These are phyloP conservation scores for Phlebiopsis gigantea DNA, from an alignment of 768 basidiomycete species.

Conservation along the genomic window DNA sequence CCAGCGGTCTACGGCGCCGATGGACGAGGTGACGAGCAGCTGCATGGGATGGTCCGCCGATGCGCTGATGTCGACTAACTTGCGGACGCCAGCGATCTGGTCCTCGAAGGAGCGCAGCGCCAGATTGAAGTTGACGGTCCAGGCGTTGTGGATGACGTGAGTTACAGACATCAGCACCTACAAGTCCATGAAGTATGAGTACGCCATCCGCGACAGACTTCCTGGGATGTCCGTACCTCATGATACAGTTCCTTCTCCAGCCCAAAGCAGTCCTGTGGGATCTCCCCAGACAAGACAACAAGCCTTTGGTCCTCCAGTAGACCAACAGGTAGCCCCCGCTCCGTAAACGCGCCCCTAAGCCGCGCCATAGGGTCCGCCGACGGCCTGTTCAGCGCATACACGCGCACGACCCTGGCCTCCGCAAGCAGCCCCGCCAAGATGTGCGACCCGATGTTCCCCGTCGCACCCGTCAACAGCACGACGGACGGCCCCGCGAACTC, in stretches of 20 bases:
- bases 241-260: constrained; percentile 10
- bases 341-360: constrained; percentile 13
- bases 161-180: not conserved
- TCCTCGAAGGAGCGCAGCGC: constrained; percentile 25
- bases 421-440: constrained; percentile 16
- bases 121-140: constrained; percentile 35
- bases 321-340: constrained; percentile 10
- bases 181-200: not conserved
- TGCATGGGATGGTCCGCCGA: constrained; percentile 22
- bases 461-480: constrained; percentile 10
- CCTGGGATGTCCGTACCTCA: constrained; percentile 10
- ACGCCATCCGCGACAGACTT: not conserved
- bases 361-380: constrained; percentile 2
- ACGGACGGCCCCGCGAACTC: too few relatives aligned
- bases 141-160: constrained; percentile 23
- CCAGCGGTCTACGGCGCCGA: constrained; percentile 23
- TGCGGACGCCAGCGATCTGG: constrained; percentile 23
- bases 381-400: constrained; percentile 22
- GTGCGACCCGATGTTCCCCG: constrained; percentile 10
- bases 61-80: constrained; percentile 27
- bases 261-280: constrained; percentile 15
- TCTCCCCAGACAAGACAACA: constrained; percentile 17
- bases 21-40: constrained; percentile 29
- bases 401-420: constrained; percentile 13
- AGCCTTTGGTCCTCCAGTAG: constrained; percentile 14